A percentile compares a stretch with the other conserved stretches of the same genome.
Conservation (phyloP, 2,329 filamentous ascomycete genomes). For the Fusarium bactridioides region DNA sequence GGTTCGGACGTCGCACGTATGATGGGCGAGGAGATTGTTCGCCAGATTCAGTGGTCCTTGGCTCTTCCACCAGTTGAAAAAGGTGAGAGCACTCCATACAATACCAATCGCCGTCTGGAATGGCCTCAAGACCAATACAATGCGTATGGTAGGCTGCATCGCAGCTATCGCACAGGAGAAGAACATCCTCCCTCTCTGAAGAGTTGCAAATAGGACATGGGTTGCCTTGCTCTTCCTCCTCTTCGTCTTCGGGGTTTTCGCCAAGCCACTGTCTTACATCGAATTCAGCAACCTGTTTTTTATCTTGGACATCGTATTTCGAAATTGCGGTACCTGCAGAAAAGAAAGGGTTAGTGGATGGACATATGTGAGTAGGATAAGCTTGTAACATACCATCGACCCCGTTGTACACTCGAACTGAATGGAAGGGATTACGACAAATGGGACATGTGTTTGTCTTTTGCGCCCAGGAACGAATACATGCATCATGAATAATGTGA, state of each 20-base stretch:
- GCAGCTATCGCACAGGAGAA: slow-evolving; percentile 92
- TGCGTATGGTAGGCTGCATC: slow-evolving; percentile 90
- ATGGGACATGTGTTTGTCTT: slow-evolving; percentile 98
- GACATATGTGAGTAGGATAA: slow-evolving; percentile 23
- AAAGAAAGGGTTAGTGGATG: slow-evolving; percentile 29
- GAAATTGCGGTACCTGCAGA: slow-evolving; percentile 62
- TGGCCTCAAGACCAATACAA: slow-evolving; percentile 81
- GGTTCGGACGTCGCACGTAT: slow-evolving; percentile 43
- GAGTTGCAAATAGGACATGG: slow-evolving; percentile 88
- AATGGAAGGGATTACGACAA: slow-evolving; percentile 90
- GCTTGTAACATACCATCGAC: slow-evolving; percentile 73
- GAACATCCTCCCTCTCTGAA: slow-evolving; percentile 80
- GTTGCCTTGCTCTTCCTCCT: slow-evolving; percentile 72
- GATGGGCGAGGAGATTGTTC: slow-evolving; percentile 46
- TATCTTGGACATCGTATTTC: slow-evolving; percentile 76
- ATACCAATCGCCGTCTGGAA: slow-evolving; percentile 86
- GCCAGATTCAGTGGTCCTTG: slow-evolving; percentile 45
- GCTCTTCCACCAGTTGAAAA: slow-evolving; percentile 49
- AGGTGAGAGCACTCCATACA: slow-evolving; percentile 80
- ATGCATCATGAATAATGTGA: slow-evolving; percentile 91
- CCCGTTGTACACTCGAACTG: slow-evolving; percentile 82
- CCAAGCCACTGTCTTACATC: slow-evolving; percentile 78
- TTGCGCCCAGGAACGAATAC: slow-evolving; percentile 92
- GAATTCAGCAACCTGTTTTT: slow-evolving; percentile 89
- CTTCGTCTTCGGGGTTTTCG: slow-evolving; percentile 71